Conservation (phyloP, 495 filamentous ascomycete species). For the Staphylotrichum tortipilum region DNA sequence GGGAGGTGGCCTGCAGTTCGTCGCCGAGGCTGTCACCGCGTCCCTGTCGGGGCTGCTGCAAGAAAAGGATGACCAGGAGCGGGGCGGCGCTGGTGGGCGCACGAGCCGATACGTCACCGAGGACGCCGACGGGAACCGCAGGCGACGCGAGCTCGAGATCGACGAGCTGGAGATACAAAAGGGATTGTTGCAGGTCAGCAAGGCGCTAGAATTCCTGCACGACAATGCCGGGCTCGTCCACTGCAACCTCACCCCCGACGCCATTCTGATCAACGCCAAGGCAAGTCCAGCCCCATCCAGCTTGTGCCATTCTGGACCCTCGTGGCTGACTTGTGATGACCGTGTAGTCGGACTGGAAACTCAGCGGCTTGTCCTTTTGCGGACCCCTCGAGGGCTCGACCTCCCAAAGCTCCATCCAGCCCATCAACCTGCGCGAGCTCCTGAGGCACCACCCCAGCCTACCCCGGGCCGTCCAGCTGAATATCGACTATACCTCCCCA, state of each 20-base stretch:
- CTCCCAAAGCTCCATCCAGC: conserved; percentile 55
- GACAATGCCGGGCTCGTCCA: conserved; percentile 93
- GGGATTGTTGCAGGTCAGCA: conserved; percentile 83
- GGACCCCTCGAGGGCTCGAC: conserved; percentile 63
- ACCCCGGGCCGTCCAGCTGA: conserved; percentile 74
- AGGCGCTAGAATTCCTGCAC: conserved; percentile 91
- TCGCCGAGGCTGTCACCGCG: conserved; percentile 79
- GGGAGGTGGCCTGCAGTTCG: conserved; percentile 87
- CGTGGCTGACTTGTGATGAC: conserved; percentile 2
- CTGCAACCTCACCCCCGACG: conserved; percentile 88
- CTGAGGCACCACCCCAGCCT: conserved; percentile 78
- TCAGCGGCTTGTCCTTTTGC: conserved; percentile 85
- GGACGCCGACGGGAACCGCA: conserved; percentile 62
- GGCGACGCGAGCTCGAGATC: conserved; percentile 80
- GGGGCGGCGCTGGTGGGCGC: conserved; percentile 54
- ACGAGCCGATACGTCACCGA: conserved; percentile 74
- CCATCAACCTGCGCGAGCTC: conserved; percentile 74
- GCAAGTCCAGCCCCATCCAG: conserved; percentile 44
- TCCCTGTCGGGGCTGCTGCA: conserved; percentile 74
- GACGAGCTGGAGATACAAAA: conserved; percentile 98
- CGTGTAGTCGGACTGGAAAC: conserved; percentile 99
- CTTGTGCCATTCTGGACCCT: conserved; percentile 7
- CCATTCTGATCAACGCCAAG: conserved; percentile 92
- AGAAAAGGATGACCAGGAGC: conserved; percentile 88
- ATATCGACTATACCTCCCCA: conserved; percentile 86